phyloP scores from a whole-genome alignment of 2,329 filamentous ascomycete species.

The Colletotrichum orchidophilum region DNA sequence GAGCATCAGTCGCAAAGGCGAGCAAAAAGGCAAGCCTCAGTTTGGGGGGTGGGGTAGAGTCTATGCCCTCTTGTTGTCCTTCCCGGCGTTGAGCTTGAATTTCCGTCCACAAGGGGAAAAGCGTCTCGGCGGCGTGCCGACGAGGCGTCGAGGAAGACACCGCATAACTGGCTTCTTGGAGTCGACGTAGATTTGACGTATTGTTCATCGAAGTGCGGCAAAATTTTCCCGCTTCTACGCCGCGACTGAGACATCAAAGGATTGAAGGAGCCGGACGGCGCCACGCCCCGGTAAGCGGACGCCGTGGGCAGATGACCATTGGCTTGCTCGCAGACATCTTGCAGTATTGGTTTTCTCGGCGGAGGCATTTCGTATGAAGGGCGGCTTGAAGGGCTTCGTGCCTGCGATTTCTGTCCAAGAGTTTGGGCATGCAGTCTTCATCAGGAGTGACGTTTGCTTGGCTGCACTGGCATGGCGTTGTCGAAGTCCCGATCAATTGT shows the following conservation, averaged over 20 bases:
- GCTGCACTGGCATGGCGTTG: slow-evolving; percentile 11
- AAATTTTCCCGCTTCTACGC: slow-evolving; percentile 8
- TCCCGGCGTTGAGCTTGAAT: slow-evolving; percentile 27
- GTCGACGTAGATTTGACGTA: not conserved
- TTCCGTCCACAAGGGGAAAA: slow-evolving; percentile 13
- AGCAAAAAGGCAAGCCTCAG: slow-evolving; percentile 20
- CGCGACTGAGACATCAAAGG: slow-evolving; percentile 23
- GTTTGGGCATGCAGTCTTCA: not conserved
- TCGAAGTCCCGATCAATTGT: not conserved
- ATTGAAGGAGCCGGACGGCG: slow-evolving; percentile 13
- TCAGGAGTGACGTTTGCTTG: slow-evolving; percentile 14
- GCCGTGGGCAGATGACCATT: slow-evolving; percentile 1
- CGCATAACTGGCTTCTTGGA: not conserved
- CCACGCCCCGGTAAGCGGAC: slow-evolving; percentile 23
- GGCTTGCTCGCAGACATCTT: not conserved
- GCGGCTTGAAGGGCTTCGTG: not conserved
- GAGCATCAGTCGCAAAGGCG: not conserved
- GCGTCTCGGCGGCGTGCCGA: slow-evolving; percentile 23
- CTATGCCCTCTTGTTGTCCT: slow-evolving; percentile 16
- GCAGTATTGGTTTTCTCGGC: not conserved
- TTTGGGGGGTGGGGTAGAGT: slow-evolving; percentile 16
- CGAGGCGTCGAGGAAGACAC: slow-evolving; percentile 5
- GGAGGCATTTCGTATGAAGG: slow-evolving; percentile 10
- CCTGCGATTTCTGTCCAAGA: not conserved
- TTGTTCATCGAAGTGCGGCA: not conserved